phyloP scores from a whole-genome alignment of 768 basidiomycete species.

The Rubroboletus satanas region DNA sequence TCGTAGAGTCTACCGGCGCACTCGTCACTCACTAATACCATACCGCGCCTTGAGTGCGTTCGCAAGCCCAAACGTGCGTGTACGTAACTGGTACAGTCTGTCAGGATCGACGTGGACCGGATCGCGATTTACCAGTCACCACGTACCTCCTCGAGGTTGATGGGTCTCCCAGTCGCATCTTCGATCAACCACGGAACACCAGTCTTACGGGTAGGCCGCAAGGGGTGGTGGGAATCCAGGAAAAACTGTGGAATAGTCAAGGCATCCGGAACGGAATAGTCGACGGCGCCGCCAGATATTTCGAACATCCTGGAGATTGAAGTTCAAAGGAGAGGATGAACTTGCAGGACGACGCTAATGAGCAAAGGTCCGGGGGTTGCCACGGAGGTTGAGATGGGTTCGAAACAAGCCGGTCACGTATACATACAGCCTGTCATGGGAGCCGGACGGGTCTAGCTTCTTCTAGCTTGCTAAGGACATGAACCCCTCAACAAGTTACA shows the following conservation, averaged over 20 bases:
- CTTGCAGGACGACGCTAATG: neutral
- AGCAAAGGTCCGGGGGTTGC: neutral
- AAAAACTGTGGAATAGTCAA: constrained; percentile 66
- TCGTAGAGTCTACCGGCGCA: neutral
- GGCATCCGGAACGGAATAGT: constrained; percentile 54
- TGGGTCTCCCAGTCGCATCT: constrained; percentile 44
- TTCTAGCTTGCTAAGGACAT: neutral
- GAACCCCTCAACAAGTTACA: neutral
- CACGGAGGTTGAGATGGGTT: neutral
- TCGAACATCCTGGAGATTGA: constrained; percentile 14
- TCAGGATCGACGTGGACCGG: neutral
- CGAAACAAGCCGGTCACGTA: neutral
- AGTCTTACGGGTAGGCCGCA: constrained; percentile 43
- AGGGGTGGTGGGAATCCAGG: constrained; percentile 41
- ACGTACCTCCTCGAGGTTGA: constrained; percentile 48
- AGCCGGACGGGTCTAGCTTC: neutral
- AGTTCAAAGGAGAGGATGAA: neutral
- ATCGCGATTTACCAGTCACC: neutral
- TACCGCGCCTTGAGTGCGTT: constrained; percentile 49
- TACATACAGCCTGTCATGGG: neutral
- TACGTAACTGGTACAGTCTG: constrained; percentile 29
- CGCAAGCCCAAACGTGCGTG: constrained; percentile 49
- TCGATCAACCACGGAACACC: constrained; percentile 57
- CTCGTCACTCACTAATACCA: constrained; percentile 40
- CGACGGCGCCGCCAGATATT: constrained; percentile 24